Percentiles rank a stretch among this genome's conserved stretches.
phyloP scores from a whole-genome alignment of 441 rosid genomes.

The Pelargonium hybrid region DNA sequence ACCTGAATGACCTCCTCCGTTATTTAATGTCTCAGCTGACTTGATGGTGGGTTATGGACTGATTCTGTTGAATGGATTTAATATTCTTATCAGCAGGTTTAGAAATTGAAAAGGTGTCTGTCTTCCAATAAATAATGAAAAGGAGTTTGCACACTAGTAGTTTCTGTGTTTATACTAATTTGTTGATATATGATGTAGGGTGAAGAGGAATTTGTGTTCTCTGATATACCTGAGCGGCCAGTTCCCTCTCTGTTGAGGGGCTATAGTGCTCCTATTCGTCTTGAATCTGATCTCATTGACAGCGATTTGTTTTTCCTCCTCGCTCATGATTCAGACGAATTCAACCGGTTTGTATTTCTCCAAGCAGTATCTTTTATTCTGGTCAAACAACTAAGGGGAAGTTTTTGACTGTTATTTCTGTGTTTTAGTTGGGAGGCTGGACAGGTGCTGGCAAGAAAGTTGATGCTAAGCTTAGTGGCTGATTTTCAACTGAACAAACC shows the following conservation, averaged over 20 bases:
- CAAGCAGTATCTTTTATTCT: neutral
- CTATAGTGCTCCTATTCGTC: constrained; percentile 90
- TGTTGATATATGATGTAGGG: constrained; percentile 42
- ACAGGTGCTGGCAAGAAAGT: constrained; percentile 77
- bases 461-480: constrained; percentile 80
- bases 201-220: constrained; percentile 87
- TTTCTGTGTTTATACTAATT: neutral
- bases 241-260: constrained; percentile 82
- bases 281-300: constrained; percentile 68
- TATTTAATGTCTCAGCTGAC: too few relatives aligned
- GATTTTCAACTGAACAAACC: constrained; percentile 72
- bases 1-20: too few relatives aligned
- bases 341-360: constrained; percentile 62
- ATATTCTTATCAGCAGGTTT: neutral
- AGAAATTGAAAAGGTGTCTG: too few relatives aligned
- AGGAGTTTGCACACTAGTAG: neutral
- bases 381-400: constrained; percentile 5
- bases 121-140: neutral
- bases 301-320: constrained; percentile 81
- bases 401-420: constrained; percentile 10
- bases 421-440: constrained; percentile 92
- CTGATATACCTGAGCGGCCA: constrained; percentile 62
- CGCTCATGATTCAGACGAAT: constrained; percentile 89
- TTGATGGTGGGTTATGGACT: too few relatives aligned
- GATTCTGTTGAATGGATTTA: too few relatives aligned